phyloP scores from a whole-genome alignment of 106 monocot genomes.

The Agapanthus africanus region DNA sequence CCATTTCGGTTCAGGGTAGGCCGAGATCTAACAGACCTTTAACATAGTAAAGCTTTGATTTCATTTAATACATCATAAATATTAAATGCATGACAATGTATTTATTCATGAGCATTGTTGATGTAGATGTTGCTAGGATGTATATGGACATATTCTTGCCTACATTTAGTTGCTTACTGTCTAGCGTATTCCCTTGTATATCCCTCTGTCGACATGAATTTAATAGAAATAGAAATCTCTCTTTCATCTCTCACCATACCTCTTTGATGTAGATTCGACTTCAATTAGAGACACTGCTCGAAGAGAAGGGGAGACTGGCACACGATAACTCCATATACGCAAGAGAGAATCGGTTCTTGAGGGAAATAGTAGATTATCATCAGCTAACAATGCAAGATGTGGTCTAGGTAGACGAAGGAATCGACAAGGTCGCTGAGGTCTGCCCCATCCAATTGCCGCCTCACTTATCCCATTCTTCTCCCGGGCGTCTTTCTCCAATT shows the following conservation, averaged over 20 bases:
- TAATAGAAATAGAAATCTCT: too few species aligned
- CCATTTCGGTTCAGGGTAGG: too few species aligned
- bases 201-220: too few species aligned
- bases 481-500: slow-evolving; percentile 3
- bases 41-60: too few species aligned
- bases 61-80: too few species aligned
- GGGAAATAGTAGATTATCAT: slow-evolving; percentile 90
- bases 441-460: slow-evolving; percentile 33
- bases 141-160: too few species aligned
- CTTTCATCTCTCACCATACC: not conserved
- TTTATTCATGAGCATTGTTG: too few species aligned
- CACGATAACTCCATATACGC: slow-evolving; percentile 72
- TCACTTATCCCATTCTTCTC: not conserved
- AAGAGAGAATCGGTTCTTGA: slow-evolving; percentile 79
- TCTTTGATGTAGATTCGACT: slow-evolving; percentile 48
- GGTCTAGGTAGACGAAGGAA: slow-evolving; percentile 60
- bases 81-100: too few species aligned
- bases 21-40: too few species aligned
- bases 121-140: too few species aligned
- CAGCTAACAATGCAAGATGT: slow-evolving; percentile 81
- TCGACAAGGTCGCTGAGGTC: slow-evolving; percentile 70
- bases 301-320: slow-evolving; percentile 71
- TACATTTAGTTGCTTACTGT: too few species aligned
- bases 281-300: slow-evolving; percentile 80
- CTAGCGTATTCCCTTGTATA: too few species aligned